Conservation (phyloP, 768 basidiomycete genomes). For the Russula vinacea region DNA sequence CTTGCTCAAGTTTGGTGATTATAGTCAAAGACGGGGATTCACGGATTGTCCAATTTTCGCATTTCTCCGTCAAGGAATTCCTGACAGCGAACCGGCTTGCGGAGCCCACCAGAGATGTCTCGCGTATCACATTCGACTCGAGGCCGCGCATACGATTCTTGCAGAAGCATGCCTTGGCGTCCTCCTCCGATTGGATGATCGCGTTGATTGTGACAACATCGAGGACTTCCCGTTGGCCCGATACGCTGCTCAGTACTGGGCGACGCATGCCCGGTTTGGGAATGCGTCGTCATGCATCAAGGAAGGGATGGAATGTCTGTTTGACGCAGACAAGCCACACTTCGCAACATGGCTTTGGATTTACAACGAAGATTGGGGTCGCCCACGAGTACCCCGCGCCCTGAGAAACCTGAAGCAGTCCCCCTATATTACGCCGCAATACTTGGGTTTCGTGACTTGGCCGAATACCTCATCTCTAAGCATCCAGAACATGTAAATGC, state of each 20-base stretch:
- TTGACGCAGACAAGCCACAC: not conserved
- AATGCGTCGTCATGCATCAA: not conserved
- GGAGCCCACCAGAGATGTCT: not conserved
- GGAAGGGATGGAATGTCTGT: not conserved
- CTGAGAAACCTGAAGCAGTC: too few relatives aligned
- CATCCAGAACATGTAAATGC: too few relatives aligned
- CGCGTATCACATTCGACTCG: not conserved
- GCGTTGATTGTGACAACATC: not conserved
- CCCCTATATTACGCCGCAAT: too few relatives aligned
- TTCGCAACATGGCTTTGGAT: too few relatives aligned
- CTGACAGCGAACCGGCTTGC: not conserved
- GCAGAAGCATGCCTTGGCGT: conserved; percentile 1
- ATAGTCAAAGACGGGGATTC: not conserved
- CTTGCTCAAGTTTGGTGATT: not conserved
- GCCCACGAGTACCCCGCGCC: too few relatives aligned
- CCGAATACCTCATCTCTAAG: too few relatives aligned
- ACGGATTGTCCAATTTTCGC: not conserved
- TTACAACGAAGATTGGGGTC: too few relatives aligned
- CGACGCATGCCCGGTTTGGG: not conserved
- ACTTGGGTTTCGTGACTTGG: too few relatives aligned
- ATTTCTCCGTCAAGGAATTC: conserved; percentile 6
- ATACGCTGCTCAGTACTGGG: not conserved
- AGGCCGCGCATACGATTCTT: not conserved
- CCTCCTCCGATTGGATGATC: conserved; percentile 6
- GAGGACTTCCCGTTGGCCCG: not conserved